These are phyloP conservation scores for Hawksworthiomyces lignivorus DNA, from an alignment of 2,329 filamentous ascomycete species.

Conservation along the genomic window DNA sequence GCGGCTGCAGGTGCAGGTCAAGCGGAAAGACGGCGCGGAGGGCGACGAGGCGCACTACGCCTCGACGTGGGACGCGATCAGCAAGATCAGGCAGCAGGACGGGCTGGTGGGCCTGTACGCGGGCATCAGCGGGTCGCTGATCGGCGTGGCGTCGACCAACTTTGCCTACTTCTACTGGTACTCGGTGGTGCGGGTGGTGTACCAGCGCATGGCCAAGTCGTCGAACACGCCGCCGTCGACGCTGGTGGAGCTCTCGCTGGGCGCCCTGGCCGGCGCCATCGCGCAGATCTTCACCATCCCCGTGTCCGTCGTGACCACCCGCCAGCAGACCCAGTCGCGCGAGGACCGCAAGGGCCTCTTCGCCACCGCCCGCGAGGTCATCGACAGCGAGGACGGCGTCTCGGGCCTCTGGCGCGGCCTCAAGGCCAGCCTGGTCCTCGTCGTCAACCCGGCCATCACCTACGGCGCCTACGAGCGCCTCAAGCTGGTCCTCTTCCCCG, in stretches of 20 bases:
- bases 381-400: slow-evolving; percentile 83
- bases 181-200: slow-evolving; percentile 74
- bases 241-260: slow-evolving; percentile 72
- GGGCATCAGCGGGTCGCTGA: slow-evolving; percentile 75
- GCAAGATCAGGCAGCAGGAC: slow-evolving; percentile 73
- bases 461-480: slow-evolving; percentile 94
- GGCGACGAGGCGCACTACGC: slow-evolving; percentile 63
- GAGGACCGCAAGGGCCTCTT: slow-evolving; percentile 76
- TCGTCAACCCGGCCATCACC: slow-evolving; percentile 94
- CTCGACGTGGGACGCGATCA: slow-evolving; percentile 81
- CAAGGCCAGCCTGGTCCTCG: slow-evolving; percentile 90
- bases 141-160: slow-evolving; percentile 94
- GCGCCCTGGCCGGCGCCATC: slow-evolving; percentile 79
- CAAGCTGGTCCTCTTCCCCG: slow-evolving; percentile 68
- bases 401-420: slow-evolving; percentile 88
- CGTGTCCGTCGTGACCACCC: slow-evolving; percentile 87
- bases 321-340: slow-evolving; percentile 88
- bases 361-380: slow-evolving; percentile 80
- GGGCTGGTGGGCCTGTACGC: slow-evolving; percentile 78
- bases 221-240: slow-evolving; percentile 61
- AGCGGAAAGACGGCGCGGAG: slow-evolving; percentile 41
- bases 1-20: slow-evolving; percentile 88
- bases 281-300: slow-evolving; percentile 96
- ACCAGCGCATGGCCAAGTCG: slow-evolving; percentile 53
- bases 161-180: slow-evolving; percentile 99